Base-by-base conservation (phyloP, 768 basidiomycete genomes). In the Tulasnella sp. region DNA sequence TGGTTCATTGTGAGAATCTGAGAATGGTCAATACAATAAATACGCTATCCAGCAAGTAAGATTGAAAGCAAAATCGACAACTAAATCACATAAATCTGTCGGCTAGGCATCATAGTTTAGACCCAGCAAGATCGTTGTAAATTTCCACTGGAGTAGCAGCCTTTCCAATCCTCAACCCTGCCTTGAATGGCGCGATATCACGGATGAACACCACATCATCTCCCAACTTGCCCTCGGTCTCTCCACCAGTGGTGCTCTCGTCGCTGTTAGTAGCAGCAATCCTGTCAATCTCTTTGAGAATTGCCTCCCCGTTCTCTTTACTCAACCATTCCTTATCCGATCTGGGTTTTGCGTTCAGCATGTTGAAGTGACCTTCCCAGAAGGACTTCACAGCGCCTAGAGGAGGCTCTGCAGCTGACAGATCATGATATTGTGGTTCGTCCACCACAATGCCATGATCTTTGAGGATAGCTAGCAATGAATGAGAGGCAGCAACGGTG, bases 181-280 rank as follows among this genome's bases (percentile, higher is more conserved):
- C 70, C 64, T 77, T 87, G 71, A 90, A 90, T 24, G 64, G 66
- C 53, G 74, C 68, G 28, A 78, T 61, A 59, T 89, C 81, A 52
- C 80, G 64, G 48, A 93, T 76, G 57, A 73, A 75, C 7, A 73
- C 73, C 5, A 75, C 81, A 25, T 70, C 71, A 4, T 66, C 65
- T 47, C 68, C 65, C 27, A 71, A 60, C 19, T 59, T 61, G n/a
- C n/a, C n/a, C n/a, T n/a, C n/a, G n/a, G n/a, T n/a, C 48, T 75
- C 73, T 37, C 69, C 69, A 44, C 68, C 70, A n/a, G n/a, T n/a
- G 53, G 78, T 76, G 20, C 71, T 74, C 15, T 70, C 68, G 6
- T 27, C 54, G 8, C 40, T 53, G n/a, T 13, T 51, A 19, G 43
- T 50, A 19, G 35, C 48, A 15, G 81, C 66, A 27, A 93, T 60